Evolutionary conservation across 176 grass and related monocot genomes (phyloP).

Genomic region (Aegilops speltoides): DNA sequence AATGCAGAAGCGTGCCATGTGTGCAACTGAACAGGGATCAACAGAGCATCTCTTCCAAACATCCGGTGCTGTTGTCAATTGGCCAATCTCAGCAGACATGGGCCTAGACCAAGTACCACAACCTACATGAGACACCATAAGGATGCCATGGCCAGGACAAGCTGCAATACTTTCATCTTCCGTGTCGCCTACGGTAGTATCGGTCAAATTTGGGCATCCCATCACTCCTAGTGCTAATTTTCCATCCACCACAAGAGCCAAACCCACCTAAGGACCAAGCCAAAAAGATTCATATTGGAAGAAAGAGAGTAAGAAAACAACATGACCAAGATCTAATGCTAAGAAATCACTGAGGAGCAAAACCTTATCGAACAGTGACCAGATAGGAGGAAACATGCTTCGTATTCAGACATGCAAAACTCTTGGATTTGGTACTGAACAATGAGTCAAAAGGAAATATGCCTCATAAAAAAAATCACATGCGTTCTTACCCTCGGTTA

Average conservation of each 20-base stretch:
- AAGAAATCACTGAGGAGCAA: background rate
- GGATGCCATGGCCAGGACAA: constrained; percentile 40
- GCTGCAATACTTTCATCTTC: constrained; percentile 25
- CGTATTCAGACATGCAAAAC: constrained; percentile 6
- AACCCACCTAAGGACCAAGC: constrained; percentile 58
- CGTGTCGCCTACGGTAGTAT: background rate
- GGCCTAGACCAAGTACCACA: constrained; percentile 79
- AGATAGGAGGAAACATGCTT: constrained; percentile 24
- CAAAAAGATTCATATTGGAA: constrained; percentile 20
- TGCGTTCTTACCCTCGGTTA: constrained; percentile 11
- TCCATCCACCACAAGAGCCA: constrained; percentile 84
- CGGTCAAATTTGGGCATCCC: constrained; percentile 85
- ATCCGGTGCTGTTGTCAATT: constrained; percentile 14
- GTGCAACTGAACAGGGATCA: constrained; percentile 55
- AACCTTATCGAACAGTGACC: background rate
- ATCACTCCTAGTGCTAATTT: constrained; percentile 76
- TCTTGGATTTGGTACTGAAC: background rate
- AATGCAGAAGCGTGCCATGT: constrained; percentile 74
- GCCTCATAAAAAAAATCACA: background rate
- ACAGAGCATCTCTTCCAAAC: constrained; percentile 80
- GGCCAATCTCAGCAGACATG: constrained; percentile 33
- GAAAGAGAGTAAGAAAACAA: background rate
- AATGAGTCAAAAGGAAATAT: background rate
- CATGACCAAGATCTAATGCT: background rate
- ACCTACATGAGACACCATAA: constrained; percentile 81